Evolutionary conservation across 495 filamentous ascomycete genomes (phyloP).

Genomic region (Pyronema domesticum): DNA sequence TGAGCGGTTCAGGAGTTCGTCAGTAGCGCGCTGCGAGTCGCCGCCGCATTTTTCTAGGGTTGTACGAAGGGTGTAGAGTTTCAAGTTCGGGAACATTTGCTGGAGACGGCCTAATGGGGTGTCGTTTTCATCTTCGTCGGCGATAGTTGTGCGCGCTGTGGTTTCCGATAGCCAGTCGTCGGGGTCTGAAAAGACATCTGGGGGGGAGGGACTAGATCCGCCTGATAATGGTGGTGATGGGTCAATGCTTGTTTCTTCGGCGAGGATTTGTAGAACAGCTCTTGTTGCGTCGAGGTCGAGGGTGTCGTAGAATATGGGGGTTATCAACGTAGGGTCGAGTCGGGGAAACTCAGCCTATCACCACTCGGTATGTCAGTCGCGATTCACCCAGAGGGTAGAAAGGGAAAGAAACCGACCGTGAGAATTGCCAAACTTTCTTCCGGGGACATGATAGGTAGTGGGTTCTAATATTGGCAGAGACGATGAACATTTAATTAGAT

Average conservation of each 20-base stretch:
- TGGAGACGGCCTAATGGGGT: neutral
- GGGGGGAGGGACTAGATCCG: no score
- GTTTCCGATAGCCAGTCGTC: constrained; percentile 5
- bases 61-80: constrained; percentile 42
- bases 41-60: constrained; percentile 46
- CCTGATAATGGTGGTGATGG: no score
- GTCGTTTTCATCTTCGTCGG: constrained; percentile 6
- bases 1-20: constrained; percentile 60
- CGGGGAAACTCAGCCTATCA: constrained; percentile 14
- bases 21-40: constrained; percentile 50
- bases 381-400: no score
- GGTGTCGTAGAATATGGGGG: constrained; percentile 21
- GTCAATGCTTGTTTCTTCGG: constrained; percentile 11
- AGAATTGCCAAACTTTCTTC: no score
- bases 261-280: constrained; percentile 8
- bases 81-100: constrained; percentile 50
- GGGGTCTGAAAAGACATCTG: neutral
- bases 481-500: no score
- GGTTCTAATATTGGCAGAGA: no score
- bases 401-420: no score
- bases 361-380: no score
- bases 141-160: constrained; percentile 9
- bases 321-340: constrained; percentile 18
- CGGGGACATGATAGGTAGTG: no score
- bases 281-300: neutral